Evolutionary conservation across 441 rosid species (phyloP), one percentile per base, ranked within the genome.

Genomic region (Breynia disticha): DNA sequence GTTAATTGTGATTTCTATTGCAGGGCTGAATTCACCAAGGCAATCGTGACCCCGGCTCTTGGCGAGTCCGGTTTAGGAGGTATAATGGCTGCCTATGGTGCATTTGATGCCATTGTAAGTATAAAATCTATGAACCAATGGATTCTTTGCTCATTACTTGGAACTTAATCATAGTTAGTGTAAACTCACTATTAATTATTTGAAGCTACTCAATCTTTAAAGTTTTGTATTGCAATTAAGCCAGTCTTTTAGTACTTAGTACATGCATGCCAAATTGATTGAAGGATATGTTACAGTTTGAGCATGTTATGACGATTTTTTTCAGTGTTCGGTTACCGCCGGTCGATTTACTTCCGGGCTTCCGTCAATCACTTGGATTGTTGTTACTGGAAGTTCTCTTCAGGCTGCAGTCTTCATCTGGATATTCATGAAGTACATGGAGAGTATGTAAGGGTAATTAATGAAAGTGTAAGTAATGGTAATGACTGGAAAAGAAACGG

Each of bases 1-100:
- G 1, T 21, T 39, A 15, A 41, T 21, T 43, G 15, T 21, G 0
- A 52, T 46, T 54, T 59, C 52, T 60, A 28, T 70, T 43, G 39
- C 45, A 91, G 96, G 94, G 93, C 98, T 52, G 93, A 78, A 65
- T 90, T 83, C 71, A 91, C 98, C 54, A 83, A 86, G 80, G 80
- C 80, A 42, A 24, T 86, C 44, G 94, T 82, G 56, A 79, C 80
- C 56, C 98, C 98, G 15, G 76, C 81, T 12, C 77, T 87, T 56
- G 96, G 94, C 53, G 87, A 73, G 49, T 63, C 93, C 55, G 94
- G 98, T 59, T 87, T 91, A 46, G 98, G 88, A 4, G 94, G 90
- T 61, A 81, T 96, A 10, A 83, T 91, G 98, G 98, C 88, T 46
- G 79, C 86, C 43, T 91, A 91, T 54, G 96, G 98, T 46, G 98